Base-by-base conservation (phyloP, 2,329 filamentous ascomycete species). In the Penicillium expansum region DNA sequence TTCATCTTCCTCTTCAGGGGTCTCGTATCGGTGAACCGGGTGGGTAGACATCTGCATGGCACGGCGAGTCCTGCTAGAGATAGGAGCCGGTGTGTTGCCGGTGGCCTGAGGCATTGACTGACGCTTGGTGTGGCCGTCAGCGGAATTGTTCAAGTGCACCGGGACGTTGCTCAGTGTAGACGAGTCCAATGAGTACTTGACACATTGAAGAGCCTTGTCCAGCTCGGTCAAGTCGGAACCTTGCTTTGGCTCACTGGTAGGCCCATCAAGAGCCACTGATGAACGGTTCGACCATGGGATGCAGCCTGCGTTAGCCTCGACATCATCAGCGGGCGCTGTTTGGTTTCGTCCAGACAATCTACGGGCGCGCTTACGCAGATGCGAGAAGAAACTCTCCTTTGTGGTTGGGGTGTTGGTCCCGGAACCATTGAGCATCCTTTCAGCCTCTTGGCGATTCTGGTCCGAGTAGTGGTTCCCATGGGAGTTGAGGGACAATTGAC, bases 321-420 rank as follows among this genome's bases (percentile, higher is more conserved):
- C 80, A 69, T 97, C 93, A 65, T 97, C 92, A 42, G 83, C 85
- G 9, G 91, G 89, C 18, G 91, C 90, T 14, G 86, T 87, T 71
- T 93, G 90, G 70, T 96, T 92, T 56, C 93, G 87, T 45, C 94
- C 94, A 27, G 94, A 99, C 59, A 99, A 87, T 64, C 94, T 85
- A 65, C 94, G 86, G 29, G 95, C 94, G 50, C 93, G 88, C 76
- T 99, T 99, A 55, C 94, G 86, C 8, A 99, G 82, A 72, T 99
- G 94, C 0, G 94, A 97, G 77, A 99, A 99, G 80, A 99, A 99
- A 74, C 94, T 91, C 74, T 99, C 94, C 71, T 95, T 90, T 67
- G 83, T 87, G 0, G 88, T 91, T 6, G 91, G 94, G 16, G 84
- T 86, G 24, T 92, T 79, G 22, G 87, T 89, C 33, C 83, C 84